These are phyloP conservation scores for Coccinonectria pachysandricola DNA, from an alignment of 2,329 filamentous ascomycete species.

Conservation along the genomic window DNA sequence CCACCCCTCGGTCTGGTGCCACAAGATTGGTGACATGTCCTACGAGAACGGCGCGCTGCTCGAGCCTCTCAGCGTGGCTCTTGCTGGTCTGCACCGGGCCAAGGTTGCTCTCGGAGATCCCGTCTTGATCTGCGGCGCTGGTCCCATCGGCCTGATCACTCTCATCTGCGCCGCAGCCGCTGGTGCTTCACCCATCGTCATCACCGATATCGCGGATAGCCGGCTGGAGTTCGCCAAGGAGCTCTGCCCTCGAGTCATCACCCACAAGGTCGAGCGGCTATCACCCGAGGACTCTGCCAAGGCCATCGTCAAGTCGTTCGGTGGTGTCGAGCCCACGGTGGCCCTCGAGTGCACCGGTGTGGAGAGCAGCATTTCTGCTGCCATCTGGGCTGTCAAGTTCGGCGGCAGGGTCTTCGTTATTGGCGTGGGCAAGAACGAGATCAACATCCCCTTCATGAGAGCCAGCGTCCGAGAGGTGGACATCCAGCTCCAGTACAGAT, in stretches of 20 bases:
- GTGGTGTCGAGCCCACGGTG: conserved; percentile 69
- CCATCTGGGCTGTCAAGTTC: conserved; percentile 86
- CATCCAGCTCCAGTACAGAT: conserved; percentile 92
- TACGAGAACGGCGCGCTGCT: conserved; percentile 86
- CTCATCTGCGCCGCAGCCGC: conserved; percentile 76
- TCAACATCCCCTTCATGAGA: conserved; percentile 92
- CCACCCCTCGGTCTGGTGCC: conserved; percentile 89
- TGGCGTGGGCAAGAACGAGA: conserved; percentile 89
- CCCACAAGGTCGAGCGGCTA: conserved; percentile 63
- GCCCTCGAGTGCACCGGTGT: conserved; percentile 92
- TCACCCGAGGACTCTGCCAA: conserved; percentile 62
- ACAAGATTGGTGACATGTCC: conserved; percentile 88
- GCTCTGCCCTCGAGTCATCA: conserved; percentile 67
- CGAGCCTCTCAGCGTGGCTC: conserved; percentile 80
- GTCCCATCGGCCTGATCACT: conserved; percentile 86
- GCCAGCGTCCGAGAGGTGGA: conserved; percentile 86
- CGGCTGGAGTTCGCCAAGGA: conserved; percentile 76
- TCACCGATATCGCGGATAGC: conserved; percentile 88
- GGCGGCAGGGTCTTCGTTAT: conserved; percentile 96
- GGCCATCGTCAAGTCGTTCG: conserved; percentile 57
- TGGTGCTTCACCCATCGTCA: conserved; percentile 81
- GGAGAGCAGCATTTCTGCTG: conserved; percentile 74
- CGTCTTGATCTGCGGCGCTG: conserved; percentile 82
- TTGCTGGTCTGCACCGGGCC: conserved; percentile 79
- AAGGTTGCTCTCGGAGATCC: conserved; percentile 75